Conservation (phyloP, 306 rosid genomes). For the Erythrophleum fordii region DNA sequence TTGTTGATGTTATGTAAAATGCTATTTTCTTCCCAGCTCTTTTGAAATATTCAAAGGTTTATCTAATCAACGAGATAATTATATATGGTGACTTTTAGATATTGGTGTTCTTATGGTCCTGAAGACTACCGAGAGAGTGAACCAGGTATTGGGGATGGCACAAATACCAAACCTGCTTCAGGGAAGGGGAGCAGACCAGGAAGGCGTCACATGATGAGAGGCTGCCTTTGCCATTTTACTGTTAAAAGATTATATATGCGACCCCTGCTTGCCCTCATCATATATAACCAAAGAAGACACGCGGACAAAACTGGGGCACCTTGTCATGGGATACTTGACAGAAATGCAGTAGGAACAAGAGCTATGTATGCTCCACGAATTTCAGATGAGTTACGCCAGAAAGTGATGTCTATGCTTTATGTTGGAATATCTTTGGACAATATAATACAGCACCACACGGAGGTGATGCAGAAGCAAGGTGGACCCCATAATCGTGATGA, state of each 20-base stretch:
- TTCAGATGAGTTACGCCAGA: constrained; percentile 83
- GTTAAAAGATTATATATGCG: constrained; percentile 72
- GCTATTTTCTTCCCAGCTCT: constrained; percentile 2
- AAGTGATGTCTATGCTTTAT: constrained; percentile 78
- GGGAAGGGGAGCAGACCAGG: constrained; percentile 92
- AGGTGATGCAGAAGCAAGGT: constrained; percentile 69
- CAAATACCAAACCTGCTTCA: constrained; percentile 63
- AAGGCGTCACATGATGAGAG: constrained; percentile 91
- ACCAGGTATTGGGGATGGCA: constrained; percentile 45
- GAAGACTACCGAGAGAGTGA: constrained; percentile 74
- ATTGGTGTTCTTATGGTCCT: constrained; percentile 95
- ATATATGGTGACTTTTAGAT: constrained; percentile 48
- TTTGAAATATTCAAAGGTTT: constrained; percentile 14
- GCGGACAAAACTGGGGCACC: constrained; percentile 77
- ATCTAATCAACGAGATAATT: not conserved
- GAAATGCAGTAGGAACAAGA: constrained; percentile 81
- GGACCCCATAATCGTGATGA: constrained; percentile 83
- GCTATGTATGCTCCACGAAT: constrained; percentile 88
- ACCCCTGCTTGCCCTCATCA: constrained; percentile 68
- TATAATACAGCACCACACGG: constrained; percentile 69
- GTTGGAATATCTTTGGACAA: constrained; percentile 69
- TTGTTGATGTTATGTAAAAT: constrained; percentile 1
- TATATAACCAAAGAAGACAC: constrained; percentile 76
- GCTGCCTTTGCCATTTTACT: constrained; percentile 83
- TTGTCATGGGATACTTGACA: constrained; percentile 79